Conservation (phyloP, 139 green algal species). For the Spirogloea muscicola region DNA sequence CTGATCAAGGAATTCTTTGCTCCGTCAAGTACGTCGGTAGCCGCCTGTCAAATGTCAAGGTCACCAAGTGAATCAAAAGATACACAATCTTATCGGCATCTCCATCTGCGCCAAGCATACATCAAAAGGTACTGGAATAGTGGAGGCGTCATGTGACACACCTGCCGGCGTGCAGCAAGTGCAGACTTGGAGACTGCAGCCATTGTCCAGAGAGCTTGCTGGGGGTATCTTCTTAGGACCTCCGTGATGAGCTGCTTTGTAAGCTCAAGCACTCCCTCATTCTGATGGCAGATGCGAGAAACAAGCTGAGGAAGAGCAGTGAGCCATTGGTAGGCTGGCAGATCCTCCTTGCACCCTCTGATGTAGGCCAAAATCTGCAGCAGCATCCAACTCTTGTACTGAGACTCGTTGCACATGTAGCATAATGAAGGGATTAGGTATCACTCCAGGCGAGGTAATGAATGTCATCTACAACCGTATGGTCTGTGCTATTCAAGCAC, state of each 20-base stretch:
- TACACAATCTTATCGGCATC: no score
- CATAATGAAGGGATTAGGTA: no score
- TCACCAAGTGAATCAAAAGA: no score
- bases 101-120: no score
- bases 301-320: slow-evolving; percentile 85
- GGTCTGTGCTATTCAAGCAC: no score
- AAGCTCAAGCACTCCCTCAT: slow-evolving; percentile 61
- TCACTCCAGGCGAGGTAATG: no score
- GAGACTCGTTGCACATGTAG: no score
- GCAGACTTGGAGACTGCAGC: slow-evolving; percentile 68
- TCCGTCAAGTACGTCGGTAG: no score
- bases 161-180: slow-evolving; percentile 36
- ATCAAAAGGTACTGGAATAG: background rate
- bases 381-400: no score
- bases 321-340: slow-evolving; percentile 80
- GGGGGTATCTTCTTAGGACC: slow-evolving; percentile 51
- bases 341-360: slow-evolving; percentile 19
- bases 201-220: slow-evolving; percentile 79
- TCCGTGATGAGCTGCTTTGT: slow-evolving; percentile 56
- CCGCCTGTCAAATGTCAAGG: no score
- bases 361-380: slow-evolving; percentile 33
- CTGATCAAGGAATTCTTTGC: no score
- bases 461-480: no score
- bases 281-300: slow-evolving; percentile 78
- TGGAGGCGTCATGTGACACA: background rate